Evolutionary conservation across 2,329 filamentous ascomycete species (phyloP).

Genomic region (Apiospora arundinis): DNA sequence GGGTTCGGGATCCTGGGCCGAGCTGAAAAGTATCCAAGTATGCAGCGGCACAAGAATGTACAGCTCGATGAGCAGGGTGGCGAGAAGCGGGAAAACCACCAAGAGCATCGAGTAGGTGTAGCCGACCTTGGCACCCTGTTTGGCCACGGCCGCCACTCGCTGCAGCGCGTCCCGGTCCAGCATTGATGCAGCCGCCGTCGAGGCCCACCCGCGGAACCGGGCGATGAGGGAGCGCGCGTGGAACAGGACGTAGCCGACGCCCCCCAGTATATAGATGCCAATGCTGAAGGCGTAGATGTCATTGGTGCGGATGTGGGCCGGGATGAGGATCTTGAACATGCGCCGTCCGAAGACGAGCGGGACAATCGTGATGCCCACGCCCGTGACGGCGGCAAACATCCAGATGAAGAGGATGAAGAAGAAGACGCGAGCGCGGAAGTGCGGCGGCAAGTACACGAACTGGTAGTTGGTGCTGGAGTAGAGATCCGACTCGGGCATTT

Average conservation of each 20-base stretch:
- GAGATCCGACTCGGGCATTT: constrained; percentile 56
- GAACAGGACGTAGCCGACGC: constrained; percentile 65
- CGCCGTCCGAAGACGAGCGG: constrained; percentile 85
- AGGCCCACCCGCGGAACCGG: constrained; percentile 41
- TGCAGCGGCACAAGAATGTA: constrained; percentile 89
- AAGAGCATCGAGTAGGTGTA: constrained; percentile 81
- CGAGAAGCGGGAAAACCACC: constrained; percentile 80
- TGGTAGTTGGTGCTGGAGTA: constrained; percentile 69
- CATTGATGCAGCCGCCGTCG: constrained; percentile 33
- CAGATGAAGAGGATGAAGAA: constrained; percentile 90
- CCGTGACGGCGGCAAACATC: constrained; percentile 89
- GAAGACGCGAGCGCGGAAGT: constrained; percentile 80
- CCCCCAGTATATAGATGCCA: constrained; percentile 82
- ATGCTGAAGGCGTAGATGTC: constrained; percentile 97
- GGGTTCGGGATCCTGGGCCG: constrained; percentile 32
- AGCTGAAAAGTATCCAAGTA: constrained; percentile 67
- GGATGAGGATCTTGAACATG: constrained; percentile 77
- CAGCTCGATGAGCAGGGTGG: constrained; percentile 82
- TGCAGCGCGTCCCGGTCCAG: constrained; percentile 41
- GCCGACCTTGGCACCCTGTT: constrained; percentile 54
- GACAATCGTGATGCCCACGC: constrained; percentile 83
- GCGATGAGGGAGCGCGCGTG: constrained; percentile 52
- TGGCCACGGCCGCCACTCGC: constrained; percentile 36
- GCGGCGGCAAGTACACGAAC: constrained; percentile 82
- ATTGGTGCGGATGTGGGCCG: constrained; percentile 77